Conservation (phyloP, 2,329 filamentous ascomycete species). For the Esteya vermicola region DNA sequence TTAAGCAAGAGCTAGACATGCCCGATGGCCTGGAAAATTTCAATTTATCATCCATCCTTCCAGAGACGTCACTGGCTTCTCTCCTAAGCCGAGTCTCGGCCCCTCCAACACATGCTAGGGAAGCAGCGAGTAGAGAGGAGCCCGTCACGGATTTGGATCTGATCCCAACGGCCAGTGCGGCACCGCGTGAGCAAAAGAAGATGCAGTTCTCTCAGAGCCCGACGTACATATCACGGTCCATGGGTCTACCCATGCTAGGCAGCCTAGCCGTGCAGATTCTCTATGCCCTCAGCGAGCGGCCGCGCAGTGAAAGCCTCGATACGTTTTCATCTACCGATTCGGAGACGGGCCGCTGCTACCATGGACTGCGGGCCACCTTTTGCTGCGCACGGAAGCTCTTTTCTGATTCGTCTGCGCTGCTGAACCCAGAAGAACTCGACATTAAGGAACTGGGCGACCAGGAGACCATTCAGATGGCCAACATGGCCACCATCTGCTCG, state of each 20-base stretch:
- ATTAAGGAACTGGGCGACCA: slow-evolving; percentile 22
- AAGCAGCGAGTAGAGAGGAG: no score
- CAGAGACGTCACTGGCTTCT: no score
- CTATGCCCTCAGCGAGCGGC: slow-evolving; percentile 20
- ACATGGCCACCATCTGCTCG: slow-evolving; percentile 30
- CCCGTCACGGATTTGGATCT: no score
- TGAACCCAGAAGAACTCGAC: slow-evolving; percentile 22
- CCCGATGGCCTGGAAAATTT: no score
- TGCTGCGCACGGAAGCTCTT: slow-evolving; percentile 19
- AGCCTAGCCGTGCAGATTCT: slow-evolving; percentile 23
- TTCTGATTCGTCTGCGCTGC: slow-evolving; percentile 16
- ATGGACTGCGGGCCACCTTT: slow-evolving; percentile 19
- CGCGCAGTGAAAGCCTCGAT: slow-evolving; percentile 15
- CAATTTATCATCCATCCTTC: no score
- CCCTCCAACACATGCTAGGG: no score
- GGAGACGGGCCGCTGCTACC: slow-evolving; percentile 20
- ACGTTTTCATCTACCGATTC: slow-evolving; percentile 16
- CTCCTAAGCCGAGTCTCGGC: no score
- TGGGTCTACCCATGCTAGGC: slow-evolving; percentile 20
- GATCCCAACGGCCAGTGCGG: no score
- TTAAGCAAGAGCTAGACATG: no score
- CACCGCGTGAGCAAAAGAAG: slow-evolving; percentile 14
- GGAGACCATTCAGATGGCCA: slow-evolving; percentile 30
- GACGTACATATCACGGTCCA: slow-evolving; percentile 19
- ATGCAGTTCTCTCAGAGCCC: slow-evolving; percentile 20